Evolutionary conservation across 108 stramenopile species (phyloP).

Genomic region (Discostella pseudostelligera): DNA sequence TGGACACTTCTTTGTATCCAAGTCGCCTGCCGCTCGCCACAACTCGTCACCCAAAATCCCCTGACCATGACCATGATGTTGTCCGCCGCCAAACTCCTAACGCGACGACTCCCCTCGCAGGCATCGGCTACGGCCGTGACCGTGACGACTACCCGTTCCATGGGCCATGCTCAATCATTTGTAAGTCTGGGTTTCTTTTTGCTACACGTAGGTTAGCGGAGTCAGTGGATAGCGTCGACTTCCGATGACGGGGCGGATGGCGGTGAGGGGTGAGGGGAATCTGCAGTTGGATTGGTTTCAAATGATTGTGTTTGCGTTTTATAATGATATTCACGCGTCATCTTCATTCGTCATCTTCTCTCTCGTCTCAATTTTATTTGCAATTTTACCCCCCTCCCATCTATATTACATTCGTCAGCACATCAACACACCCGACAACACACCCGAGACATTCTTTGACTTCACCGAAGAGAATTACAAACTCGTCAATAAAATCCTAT

Average conservation of each 20-base stretch:
- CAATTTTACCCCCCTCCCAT: background rate
- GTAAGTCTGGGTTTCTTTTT: slow-evolving; percentile 27
- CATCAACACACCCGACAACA: slow-evolving; percentile 94
- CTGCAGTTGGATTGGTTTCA: too few relatives aligned
- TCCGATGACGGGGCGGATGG: background rate
- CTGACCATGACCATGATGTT: too few relatives aligned
- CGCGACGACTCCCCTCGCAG: slow-evolving; percentile 21
- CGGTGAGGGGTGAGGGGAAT: too few relatives aligned
- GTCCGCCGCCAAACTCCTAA: slow-evolving; percentile 31
- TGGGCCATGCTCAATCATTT: slow-evolving; percentile 45
- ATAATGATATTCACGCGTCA: too few relatives aligned
- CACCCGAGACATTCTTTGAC: slow-evolving; percentile 86
- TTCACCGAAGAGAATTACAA: slow-evolving; percentile 95
- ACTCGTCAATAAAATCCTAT: slow-evolving; percentile 84
- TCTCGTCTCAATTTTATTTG: background rate
- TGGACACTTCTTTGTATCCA: background rate
- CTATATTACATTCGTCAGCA: slow-evolving; percentile 58
- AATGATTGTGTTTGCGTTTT: too few relatives aligned
- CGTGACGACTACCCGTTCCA: slow-evolving; percentile 26
- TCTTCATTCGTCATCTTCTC: too few relatives aligned
- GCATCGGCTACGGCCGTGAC: slow-evolving; percentile 4
- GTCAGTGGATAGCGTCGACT: background rate
- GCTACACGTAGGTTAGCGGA: background rate
- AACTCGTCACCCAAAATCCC: too few relatives aligned
- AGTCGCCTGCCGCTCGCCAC: too few relatives aligned